Base-by-base conservation (phyloP, 2,329 filamentous ascomycete species). In the Aspergillus candidus region DNA sequence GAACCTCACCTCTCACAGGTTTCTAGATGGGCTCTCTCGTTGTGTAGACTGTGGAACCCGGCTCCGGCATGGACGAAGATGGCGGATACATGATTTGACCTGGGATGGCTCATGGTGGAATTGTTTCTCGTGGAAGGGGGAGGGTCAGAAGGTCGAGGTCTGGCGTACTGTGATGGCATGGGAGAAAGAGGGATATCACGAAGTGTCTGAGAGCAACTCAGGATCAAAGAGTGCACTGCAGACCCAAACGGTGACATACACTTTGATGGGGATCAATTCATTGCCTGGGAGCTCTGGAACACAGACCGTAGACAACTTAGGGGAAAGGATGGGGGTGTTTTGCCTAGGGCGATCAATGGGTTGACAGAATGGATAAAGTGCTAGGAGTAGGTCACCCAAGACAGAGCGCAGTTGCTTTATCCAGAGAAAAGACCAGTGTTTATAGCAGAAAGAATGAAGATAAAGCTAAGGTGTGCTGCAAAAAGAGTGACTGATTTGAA, bases 31-130 rank as follows among this genome's bases (percentile, higher is more conserved):
- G 86, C 75, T 44, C 77, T 74, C 63, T 98, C 90, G 61, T 97
- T 97, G 48, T 86, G 79, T 17, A 79, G 73, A 61, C 89, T 96
- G 65, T 98, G 93, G 58, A 88, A 98, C 4, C 93, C 93, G 12
- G 93, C 93, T 30, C 93, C 93, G 32, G 91, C 93, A 67, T 98
- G 93, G 35, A 98, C 84, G 65, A 95, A 97, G 41, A 98, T 91
- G 47, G 88, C 89, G 45, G 81, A 81, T 8, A 81, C 69, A 52
- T 78, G 72, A 22, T 66, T 57, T 51, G 71, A 67, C 13, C 63
- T 63, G 37, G 60, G 60, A 49, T 59, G 47, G 49, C 53, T 58
- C 64, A 69, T 71, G 37, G 35, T 56, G 49, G 18, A 14, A 15
- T 32, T 31, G 18, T 29, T 15, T 14, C 33, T 30, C 11, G 29